These are phyloP conservation scores for Fonsecaea pedrosoi DNA, from an alignment of 2,329 filamentous ascomycete species.

Conservation along the genomic window DNA sequence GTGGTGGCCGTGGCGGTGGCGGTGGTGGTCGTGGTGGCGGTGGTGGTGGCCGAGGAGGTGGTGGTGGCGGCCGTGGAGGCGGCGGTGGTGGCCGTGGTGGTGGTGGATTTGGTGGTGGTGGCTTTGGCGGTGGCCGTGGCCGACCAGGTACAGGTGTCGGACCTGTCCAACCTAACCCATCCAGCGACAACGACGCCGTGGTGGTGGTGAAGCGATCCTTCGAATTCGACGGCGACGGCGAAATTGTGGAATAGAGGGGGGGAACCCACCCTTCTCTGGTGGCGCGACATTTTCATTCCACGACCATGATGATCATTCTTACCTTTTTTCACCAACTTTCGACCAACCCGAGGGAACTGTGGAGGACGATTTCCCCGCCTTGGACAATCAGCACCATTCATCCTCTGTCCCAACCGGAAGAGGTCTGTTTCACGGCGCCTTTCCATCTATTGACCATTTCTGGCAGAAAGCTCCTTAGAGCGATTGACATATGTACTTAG, in stretches of 20 bases:
- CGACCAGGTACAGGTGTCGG: too few relatives aligned
- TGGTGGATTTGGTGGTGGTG: not conserved
- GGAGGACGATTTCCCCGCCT: not conserved
- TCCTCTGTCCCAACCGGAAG: too few relatives aligned
- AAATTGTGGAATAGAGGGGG: not conserved
- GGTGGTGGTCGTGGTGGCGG: too few relatives aligned
- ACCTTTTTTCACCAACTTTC: not conserved
- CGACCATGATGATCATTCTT: not conserved
- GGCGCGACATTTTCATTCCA: slow-evolving; percentile 2
- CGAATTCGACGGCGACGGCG: slow-evolving; percentile 1
- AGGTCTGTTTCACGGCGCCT: too few relatives aligned
- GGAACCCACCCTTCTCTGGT: not conserved
- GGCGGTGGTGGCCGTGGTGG: too few relatives aligned
- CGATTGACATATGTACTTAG: too few relatives aligned
- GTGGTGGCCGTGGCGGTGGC: not conserved
- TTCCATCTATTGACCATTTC: too few relatives aligned
- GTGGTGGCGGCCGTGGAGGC: not conserved
- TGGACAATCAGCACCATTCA: not conserved
- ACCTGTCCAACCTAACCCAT: not conserved
- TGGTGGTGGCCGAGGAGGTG: too few relatives aligned
- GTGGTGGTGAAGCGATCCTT: not conserved
- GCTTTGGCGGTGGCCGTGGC: too few relatives aligned
- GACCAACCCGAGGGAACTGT: not conserved
- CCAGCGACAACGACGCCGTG: not conserved
- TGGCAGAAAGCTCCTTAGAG: too few relatives aligned